Evolutionary conservation across 164 flowering plant species (phyloP), one percentile per base, ranked within the genome.

Genomic region (Chimonanthus salicifolius): DNA sequence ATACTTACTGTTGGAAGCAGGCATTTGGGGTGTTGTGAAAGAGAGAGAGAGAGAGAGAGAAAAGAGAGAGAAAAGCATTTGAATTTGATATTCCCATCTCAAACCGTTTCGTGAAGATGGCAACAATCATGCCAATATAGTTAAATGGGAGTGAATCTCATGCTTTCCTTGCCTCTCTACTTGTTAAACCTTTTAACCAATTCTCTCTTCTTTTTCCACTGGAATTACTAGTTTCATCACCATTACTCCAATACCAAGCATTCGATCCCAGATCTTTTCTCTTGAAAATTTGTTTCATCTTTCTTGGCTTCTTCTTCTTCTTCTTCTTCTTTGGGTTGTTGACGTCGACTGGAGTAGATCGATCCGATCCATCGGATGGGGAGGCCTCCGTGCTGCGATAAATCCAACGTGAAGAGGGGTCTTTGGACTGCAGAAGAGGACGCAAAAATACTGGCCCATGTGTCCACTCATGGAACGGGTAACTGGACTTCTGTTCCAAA

Each of bases 341-440:
- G 20, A 33, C 6, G 64, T 64, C 7, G 3, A 11, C 47, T 63
- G 16, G 46, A 8, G 21, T 18, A 11, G 20, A 72, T 33, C 49
- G 5, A 33, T 45, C n/a, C 4, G 47, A 5, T 45, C 44, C 47
- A 43, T 49, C 67, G 73, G 72, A 92, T 94, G 94, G 94, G 84
- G 47, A 86, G 86, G 73, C 84, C 85, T 68, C 84, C 90, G 47
- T 87, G 92, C 72, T 86, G 88, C 63, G 89, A 92, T 73, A 88
- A 84, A 81, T 75, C 80, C 48, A 85, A 84, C 67, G 86, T 83
- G 74, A 88, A 83, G 68, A 88, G 71, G 81, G 90, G 87, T 49
- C 79, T 74, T 67, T 89, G 94, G 94, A 81, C 87, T 4, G 87
- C 82, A 6, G 94, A 88, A 69, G 91, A 91, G 74, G 95, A 90